These are phyloP conservation scores for Malbranchea zuffiana DNA, from an alignment of 2,329 filamentous ascomycete species.

Conservation along the genomic window DNA sequence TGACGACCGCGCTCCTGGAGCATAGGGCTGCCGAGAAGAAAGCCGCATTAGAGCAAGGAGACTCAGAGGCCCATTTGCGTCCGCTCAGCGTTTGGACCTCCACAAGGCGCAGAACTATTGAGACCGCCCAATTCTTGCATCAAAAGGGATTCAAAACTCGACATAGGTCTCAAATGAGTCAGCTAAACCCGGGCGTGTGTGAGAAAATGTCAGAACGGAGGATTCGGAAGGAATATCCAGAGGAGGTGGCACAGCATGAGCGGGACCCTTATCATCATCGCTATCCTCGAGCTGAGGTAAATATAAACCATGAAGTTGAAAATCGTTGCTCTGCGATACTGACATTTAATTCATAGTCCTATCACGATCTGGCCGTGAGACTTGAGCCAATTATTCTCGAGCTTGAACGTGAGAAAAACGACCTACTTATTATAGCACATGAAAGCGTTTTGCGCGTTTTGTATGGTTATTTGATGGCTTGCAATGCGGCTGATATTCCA, in stretches of 20 bases:
- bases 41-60: slow-evolving; percentile 57
- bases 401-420: slow-evolving; percentile 90
- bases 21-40: slow-evolving; percentile 75
- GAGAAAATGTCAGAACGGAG: slow-evolving; percentile 80
- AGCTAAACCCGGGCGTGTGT: slow-evolving; percentile 91
- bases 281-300: slow-evolving; percentile 84
- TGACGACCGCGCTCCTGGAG: slow-evolving; percentile 71
- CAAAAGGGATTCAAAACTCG: slow-evolving; percentile 72
- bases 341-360: slow-evolving; percentile 51
- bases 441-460: slow-evolving; percentile 94
- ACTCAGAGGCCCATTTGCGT: slow-evolving; percentile 57
- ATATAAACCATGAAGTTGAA: slow-evolving; percentile 15
- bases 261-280: slow-evolving; percentile 93
- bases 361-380: slow-evolving; percentile 95
- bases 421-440: slow-evolving; percentile 95
- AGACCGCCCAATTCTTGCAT: slow-evolving; percentile 75
- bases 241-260: slow-evolving; percentile 87
- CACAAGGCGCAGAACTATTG: slow-evolving; percentile 76
- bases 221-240: slow-evolving; percentile 72
- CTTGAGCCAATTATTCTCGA: slow-evolving; percentile 97
- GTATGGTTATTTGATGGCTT: slow-evolving; percentile 97
- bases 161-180: slow-evolving; percentile 91
- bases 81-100: slow-evolving; percentile 91
- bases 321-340: slow-evolving; percentile 3
- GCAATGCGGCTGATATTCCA: slow-evolving; percentile 88